phyloP scores from a whole-genome alignment of 192 early-diverging fungal species.

The Ambispora gerdemannii region DNA sequence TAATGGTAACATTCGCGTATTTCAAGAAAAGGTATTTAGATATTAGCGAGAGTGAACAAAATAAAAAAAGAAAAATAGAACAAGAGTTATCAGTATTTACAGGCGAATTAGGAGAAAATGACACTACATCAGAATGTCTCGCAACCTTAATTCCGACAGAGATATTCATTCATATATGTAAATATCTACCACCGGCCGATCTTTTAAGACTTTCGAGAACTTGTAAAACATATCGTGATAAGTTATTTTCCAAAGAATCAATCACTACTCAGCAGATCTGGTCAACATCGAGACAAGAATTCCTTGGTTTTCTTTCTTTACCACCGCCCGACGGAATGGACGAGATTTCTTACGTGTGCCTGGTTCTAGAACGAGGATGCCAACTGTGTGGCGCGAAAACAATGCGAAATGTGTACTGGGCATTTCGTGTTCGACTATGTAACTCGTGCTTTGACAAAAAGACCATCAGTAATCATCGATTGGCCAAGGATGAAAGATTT shows the following conservation, averaged over 20 bases:
- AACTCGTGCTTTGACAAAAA: slow-evolving; percentile 22
- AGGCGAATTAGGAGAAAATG: no score
- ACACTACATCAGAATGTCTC: no score
- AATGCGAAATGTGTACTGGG: slow-evolving; percentile 20
- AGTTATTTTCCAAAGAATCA: slow-evolving; percentile 18
- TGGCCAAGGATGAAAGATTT: no score
- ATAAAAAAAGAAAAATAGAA: no score
- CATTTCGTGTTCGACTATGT: slow-evolving; percentile 24
- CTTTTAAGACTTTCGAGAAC: slow-evolving; percentile 12
- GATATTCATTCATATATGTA: slow-evolving; percentile 27
- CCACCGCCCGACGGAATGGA: slow-evolving; percentile 26
- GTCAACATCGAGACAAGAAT: neutral
- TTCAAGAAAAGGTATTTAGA: no score
- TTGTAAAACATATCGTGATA: slow-evolving; percentile 12
- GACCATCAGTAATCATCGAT: no score
- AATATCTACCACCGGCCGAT: slow-evolving; percentile 18
- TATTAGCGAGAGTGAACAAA: no score
- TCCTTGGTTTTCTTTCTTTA: slow-evolving; percentile 7
- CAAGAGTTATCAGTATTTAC: no score
- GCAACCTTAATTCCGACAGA: slow-evolving; percentile 28
- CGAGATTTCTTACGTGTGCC: slow-evolving; percentile 11
- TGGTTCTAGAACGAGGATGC: slow-evolving; percentile 10
- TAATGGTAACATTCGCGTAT: no score
- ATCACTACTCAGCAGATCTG: slow-evolving; percentile 22
- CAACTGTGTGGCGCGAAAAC: slow-evolving; percentile 5